Evolutionary conservation across 768 basidiomycete species (phyloP).

Genomic region (Suillus americanus): DNA sequence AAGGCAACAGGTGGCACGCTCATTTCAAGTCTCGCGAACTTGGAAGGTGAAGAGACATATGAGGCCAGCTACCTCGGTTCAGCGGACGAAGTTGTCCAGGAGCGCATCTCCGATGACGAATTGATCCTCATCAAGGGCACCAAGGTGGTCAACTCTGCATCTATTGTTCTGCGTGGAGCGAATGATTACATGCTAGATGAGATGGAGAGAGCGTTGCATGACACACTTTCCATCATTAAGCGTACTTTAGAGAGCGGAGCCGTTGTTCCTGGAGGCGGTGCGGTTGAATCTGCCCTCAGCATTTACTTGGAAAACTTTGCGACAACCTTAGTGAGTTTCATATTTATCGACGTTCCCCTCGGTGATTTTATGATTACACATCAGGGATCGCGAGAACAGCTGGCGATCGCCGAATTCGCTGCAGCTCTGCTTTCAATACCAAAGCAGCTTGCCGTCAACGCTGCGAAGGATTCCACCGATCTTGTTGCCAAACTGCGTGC

Average conservation of each 20-base stretch:
- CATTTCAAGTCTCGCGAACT: conserved; percentile 88
- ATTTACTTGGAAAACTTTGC: conserved; percentile 99
- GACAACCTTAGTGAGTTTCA: conserved; percentile 78
- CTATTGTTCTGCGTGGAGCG: conserved; percentile 92
- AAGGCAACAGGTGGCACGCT: conserved; percentile 95
- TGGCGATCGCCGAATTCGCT: conserved; percentile 99
- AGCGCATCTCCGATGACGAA: conserved; percentile 98
- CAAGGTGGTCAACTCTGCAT: conserved; percentile 91
- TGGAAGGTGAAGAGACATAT: conserved; percentile 98
- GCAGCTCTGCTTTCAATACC: conserved; percentile 90
- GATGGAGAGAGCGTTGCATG: conserved; percentile 97
- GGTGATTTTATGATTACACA: conserved; percentile 10
- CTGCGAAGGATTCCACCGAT: conserved; percentile 97
- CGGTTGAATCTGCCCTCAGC: conserved; percentile 94
- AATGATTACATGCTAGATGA: conserved; percentile 99
- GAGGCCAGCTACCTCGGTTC: conserved; percentile 87
- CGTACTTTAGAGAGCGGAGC: conserved; percentile 93
- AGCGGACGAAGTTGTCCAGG: conserved; percentile 96
- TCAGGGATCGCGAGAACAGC: conserved; percentile 95
- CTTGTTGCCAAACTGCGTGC: conserved; percentile 95
- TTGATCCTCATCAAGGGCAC: conserved; percentile 97
- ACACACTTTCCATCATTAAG: conserved; percentile 93
- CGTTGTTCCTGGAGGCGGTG: conserved; percentile 96
- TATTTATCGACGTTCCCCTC: background rate
- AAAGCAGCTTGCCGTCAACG: conserved; percentile 95